Conservation (phyloP, 1,139 yeast genomes). For the Pichia sp. region DNA sequence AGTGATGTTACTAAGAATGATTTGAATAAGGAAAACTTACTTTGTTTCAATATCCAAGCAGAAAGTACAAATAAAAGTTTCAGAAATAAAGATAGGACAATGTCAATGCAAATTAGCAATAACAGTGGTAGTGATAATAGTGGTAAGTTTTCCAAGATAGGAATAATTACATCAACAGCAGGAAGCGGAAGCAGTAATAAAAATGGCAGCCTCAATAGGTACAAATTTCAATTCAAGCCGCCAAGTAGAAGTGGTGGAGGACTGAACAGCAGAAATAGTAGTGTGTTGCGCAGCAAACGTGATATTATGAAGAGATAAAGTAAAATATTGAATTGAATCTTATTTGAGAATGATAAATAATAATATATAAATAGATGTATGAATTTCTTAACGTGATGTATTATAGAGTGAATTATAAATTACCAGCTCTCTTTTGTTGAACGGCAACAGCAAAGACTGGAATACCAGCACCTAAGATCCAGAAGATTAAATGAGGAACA, state of each 20-base stretch:
- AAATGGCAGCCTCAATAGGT: too few relatives aligned
- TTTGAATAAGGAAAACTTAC: not conserved
- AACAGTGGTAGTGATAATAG: not conserved
- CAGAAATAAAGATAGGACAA: constrained; percentile 1
- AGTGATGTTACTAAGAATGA: not conserved
- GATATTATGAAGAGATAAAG: not conserved
- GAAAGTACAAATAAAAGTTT: constrained; percentile 8
- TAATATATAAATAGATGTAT: not conserved
- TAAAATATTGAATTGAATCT: too few relatives aligned
- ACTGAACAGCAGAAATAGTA: not conserved
- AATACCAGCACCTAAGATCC: constrained; percentile 49
- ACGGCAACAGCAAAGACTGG: constrained; percentile 65
- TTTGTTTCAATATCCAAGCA: constrained; percentile 11
- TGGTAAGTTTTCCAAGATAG: not conserved
- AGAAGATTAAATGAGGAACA: constrained; percentile 71
- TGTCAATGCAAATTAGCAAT: constrained; percentile 1
- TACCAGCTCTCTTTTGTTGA: constrained; percentile 74
- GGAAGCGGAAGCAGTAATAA: not conserved
- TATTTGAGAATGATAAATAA: too few relatives aligned
- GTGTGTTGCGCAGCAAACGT: not conserved
- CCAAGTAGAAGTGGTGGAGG: not conserved
- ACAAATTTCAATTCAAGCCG: constrained; percentile 1
- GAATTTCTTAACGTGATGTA: not conserved
- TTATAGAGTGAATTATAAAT: constrained; percentile 29
- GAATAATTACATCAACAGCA: constrained; percentile 1